Base-by-base conservation (phyloP, 768 basidiomycete species). In the Macrolepiota albuminosa region DNA sequence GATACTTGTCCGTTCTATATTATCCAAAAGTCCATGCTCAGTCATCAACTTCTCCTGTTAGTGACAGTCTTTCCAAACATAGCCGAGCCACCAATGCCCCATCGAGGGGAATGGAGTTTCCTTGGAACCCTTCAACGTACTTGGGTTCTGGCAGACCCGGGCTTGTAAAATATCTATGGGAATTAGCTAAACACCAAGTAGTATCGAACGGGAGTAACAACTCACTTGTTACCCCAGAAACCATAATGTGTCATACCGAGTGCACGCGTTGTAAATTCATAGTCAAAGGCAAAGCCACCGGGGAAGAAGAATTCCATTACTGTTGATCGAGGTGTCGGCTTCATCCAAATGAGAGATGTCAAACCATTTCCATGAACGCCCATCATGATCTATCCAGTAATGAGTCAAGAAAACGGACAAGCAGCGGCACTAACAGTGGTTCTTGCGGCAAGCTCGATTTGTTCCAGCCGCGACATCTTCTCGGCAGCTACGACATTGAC, bases 281-380 rank as follows among this genome's bases (percentile, higher is more conserved):
- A 95, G 69, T 95, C 93, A 63, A 84, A 81, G 11, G 93, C 91
- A 68, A 95, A 95, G 3, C 93, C 93, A 45, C 80, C 80, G 0
- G 88, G 88, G 71, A 79, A 91, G 72, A 94, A 95, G 73, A 97
- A 94, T 68, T 97, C 95, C 68, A 96, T 91, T 36, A 97, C 93
- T 0, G 95, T 93, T 36, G 91, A 82, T 18, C 87, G 79, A 6
- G 86, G 86, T 3, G 83, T 84, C 2, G 91, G 89, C 26, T 89
- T 87, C 95, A 96, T 97, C 94, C 93, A 97, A 5, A 97, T 70
- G 0, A 95, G 80, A 33, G 91, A 82, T 0, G 93, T 95, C 42
- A 97, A 71, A 36, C 92, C 95, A 68, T 97, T 96, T 10, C 95
- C 94, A 66, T 96, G 94, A 16, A 96, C 89, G 59, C 94, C 94